Percentiles rank a stretch among this genome's conserved stretches.
Conservation (phyloP, 1,284 basidiomycete genomes). For the Takashimella koratensis region DNA sequence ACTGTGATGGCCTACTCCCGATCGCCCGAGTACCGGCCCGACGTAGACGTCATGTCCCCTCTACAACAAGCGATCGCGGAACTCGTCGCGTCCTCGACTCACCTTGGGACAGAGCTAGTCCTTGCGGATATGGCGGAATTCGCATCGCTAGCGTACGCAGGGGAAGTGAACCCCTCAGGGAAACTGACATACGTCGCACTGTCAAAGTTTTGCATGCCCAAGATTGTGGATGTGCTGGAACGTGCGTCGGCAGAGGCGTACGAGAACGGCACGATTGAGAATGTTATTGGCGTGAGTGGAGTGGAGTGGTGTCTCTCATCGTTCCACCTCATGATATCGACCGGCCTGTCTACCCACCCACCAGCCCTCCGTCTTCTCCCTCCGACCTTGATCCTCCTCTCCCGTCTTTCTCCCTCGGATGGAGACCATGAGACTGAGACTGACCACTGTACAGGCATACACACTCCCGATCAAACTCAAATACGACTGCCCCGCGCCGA, state of each 20-base stretch:
- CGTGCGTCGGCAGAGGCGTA: conserved; percentile 54
- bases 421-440: too few species aligned
- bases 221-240: conserved; percentile 63
- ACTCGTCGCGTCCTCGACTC: conserved; percentile 58
- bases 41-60: conserved; percentile 77
- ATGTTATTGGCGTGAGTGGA: conserved; percentile 70
- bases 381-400: neutral
- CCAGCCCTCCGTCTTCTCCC: neutral
- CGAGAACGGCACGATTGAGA: conserved; percentile 74
- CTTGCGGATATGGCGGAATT: conserved; percentile 81
- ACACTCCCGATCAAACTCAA: conserved; percentile 88
- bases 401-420: too few species aligned
- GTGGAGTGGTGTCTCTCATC: too few species aligned
- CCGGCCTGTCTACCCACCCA: too few species aligned
- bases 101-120: conserved; percentile 64
- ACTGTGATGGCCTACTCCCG: conserved; percentile 72
- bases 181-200: conserved; percentile 82
- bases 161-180: conserved; percentile 61
- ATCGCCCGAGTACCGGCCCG: conserved; percentile 81
- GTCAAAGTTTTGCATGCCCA: conserved; percentile 80
- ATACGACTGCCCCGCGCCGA: conserved; percentile 85
- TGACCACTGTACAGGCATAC: conserved; percentile 61
- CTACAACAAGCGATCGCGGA: conserved; percentile 69
- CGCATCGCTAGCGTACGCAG: conserved; percentile 75
- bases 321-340: too few species aligned